phyloP scores from a whole-genome alignment of 2,329 filamentous ascomycete species.

The Ilyonectria robusta region DNA sequence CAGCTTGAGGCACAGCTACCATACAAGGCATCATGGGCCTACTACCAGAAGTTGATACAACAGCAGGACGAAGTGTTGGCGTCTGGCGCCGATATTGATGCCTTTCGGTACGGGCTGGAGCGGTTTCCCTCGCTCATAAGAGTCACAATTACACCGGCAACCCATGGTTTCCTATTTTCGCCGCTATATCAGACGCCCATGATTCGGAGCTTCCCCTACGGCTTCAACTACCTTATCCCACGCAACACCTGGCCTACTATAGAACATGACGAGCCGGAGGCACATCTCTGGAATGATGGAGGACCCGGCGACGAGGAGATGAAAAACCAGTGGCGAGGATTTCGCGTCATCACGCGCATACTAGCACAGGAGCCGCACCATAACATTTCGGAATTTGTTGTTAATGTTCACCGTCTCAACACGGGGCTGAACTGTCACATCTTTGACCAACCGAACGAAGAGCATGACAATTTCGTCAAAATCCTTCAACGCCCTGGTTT shows the following conservation, averaged over 20 bases:
- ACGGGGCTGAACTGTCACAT: constrained; percentile 47
- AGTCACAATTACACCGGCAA: constrained; percentile 57
- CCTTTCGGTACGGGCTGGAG: constrained; percentile 50
- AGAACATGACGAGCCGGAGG: constrained; percentile 6
- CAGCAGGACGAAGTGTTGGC: constrained; percentile 53
- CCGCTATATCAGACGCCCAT: constrained; percentile 60
- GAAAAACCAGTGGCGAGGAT: constrained; percentile 51
- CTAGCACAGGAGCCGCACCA: constrained; percentile 42
- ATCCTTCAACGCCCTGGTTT: constrained; percentile 18
- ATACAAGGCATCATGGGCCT: constrained; percentile 38
- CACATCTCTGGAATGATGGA: not conserved
- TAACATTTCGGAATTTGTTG: constrained; percentile 51
- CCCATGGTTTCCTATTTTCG: constrained; percentile 53
- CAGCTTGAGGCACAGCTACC: not conserved
- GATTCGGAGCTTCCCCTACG: constrained; percentile 56
- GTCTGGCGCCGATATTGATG: constrained; percentile 46
- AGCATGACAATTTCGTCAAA: constrained; percentile 17
- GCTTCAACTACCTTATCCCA: constrained; percentile 57
- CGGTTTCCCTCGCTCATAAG: constrained; percentile 53
- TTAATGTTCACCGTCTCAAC: constrained; percentile 49
- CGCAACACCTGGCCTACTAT: constrained; percentile 45
- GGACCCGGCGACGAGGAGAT: not conserved
- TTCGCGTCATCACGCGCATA: constrained; percentile 46
- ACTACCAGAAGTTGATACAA: constrained; percentile 51
- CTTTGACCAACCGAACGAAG: constrained; percentile 14